Evolutionary conservation across 2,329 filamentous ascomycete species (phyloP), one percentile per base, ranked within the genome.

Genomic region (Botrytis medusae): DNA sequence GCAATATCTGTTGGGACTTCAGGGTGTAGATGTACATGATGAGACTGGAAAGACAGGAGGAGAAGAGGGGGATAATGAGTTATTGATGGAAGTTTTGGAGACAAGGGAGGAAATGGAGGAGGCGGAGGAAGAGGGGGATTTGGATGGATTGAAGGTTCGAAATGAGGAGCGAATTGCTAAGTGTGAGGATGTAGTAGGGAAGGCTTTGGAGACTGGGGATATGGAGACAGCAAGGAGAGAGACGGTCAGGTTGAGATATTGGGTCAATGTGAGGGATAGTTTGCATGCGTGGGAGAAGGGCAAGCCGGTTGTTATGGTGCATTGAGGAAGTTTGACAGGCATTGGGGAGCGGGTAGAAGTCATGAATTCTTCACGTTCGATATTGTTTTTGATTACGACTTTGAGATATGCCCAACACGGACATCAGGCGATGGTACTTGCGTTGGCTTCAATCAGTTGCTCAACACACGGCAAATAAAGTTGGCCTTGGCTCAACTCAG

Each of bases 211-310:
- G 75, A 78, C 82, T 14, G 92, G 91, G 67, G 89, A 95, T 80
- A 80, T 93, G 57, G 86, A 90, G 59, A 83, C 75, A 14, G 95
- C 94, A 25, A 90, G 88, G 83, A 83, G 81, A 74, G 93, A 97
- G 86, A 90, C 91, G 63, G 90, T 97, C 2, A 86, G 88, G 81
- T 83, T 98, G 84, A 86, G 94, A 81, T 98, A 98, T 84, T 98
- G 95, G 95, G 87, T 92, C 72, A 97, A 95, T 83, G 91, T 98
- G 75, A 87, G 90, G 75, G 92, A 97, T 82, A 92, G 90, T 64
- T 84, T 98, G 79, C 86, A 92, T 80, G 89, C 91, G 75, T 98
- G 95, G 95, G 94, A 97, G 85, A 89, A 86, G 79, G 95, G 94
- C 8, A 91, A 72, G 84, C 84, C 84, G 10, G 81, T 87, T 71